These are phyloP conservation scores for Cutaneotrichosporon curvatum DNA, from an alignment of 1,284 basidiomycete species.

Conservation along the genomic window DNA sequence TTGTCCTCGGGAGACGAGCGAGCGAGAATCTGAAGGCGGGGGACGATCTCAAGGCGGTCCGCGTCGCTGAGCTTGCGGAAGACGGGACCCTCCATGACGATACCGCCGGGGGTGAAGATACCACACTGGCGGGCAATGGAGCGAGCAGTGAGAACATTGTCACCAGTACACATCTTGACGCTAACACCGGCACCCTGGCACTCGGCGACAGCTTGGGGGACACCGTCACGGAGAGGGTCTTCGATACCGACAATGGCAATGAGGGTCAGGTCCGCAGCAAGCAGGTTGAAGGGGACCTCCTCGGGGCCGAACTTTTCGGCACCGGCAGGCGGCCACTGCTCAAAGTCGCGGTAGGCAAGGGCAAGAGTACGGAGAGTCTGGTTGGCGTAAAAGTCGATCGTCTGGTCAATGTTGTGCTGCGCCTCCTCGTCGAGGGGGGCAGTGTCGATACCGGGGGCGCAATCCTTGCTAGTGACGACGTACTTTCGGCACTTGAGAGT, in stretches of 20 bases:
- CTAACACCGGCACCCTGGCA: constrained; percentile 85
- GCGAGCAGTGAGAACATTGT: constrained; percentile 82
- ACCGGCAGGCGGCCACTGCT: constrained; percentile 69
- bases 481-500: constrained; percentile 64
- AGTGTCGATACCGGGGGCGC: constrained; percentile 15
- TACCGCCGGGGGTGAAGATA: constrained; percentile 51
- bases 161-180: constrained; percentile 98
- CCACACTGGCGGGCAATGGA: constrained; percentile 94
- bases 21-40: constrained; percentile 59
- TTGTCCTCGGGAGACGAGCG: constrained; percentile 98
- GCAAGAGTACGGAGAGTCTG: constrained; percentile 90
- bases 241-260: constrained; percentile 89
- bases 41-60: constrained; percentile 52
- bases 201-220: constrained; percentile 75
- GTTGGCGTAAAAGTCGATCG: constrained; percentile 95
- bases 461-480: constrained; percentile 55
- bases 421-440: constrained; percentile 30
- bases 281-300: constrained; percentile 61
- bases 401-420: constrained; percentile 45
- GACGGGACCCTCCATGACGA: constrained; percentile 59
- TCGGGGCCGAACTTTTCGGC: constrained; percentile 50
- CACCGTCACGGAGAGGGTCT: constrained; percentile 86
- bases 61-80: constrained; percentile 52
- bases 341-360: constrained; percentile 83
- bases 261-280: constrained; percentile 70